Evolutionary conservation across 2,329 filamentous ascomycete genomes (phyloP).

Genomic region (Metarhizium guizhouense): DNA sequence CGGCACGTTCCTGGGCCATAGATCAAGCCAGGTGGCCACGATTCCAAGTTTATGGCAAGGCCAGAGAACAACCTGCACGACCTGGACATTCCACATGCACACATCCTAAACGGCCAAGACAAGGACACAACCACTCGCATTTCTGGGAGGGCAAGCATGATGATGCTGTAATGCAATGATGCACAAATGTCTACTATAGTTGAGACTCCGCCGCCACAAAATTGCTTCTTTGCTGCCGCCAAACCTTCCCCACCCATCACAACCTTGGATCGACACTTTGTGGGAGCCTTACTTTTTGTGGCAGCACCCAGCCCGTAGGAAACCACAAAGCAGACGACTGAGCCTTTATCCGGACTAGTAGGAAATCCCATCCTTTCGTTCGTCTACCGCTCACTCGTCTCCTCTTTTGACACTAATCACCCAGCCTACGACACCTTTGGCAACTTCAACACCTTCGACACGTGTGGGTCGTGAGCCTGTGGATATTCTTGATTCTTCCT

Average conservation of each 20-base stretch:
- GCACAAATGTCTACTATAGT: neutral
- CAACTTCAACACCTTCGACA: neutral
- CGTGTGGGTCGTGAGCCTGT: neutral
- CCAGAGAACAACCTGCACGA: neutral
- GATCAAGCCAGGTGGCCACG: neutral
- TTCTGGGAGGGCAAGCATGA: neutral
- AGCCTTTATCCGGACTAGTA: neutral
- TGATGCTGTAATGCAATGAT: conserved; percentile 1
- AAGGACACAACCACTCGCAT: neutral
- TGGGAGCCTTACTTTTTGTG: neutral
- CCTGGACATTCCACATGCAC: neutral
- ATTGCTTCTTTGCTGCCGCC: neutral
- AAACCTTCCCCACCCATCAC: neutral
- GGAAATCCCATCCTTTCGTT: neutral
- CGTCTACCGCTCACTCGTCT: neutral
- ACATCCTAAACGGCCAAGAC: neutral
- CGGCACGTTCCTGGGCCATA: neutral
- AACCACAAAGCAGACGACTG: neutral
- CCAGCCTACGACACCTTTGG: neutral
- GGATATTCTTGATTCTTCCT: neutral
- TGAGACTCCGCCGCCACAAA: neutral
- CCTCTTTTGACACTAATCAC: neutral
- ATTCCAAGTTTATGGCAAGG: neutral
- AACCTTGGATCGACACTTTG: neutral
- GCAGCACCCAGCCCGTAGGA: neutral